phyloP scores from a whole-genome alignment of 495 filamentous ascomycete species.

The Penicillium roqueforti region DNA sequence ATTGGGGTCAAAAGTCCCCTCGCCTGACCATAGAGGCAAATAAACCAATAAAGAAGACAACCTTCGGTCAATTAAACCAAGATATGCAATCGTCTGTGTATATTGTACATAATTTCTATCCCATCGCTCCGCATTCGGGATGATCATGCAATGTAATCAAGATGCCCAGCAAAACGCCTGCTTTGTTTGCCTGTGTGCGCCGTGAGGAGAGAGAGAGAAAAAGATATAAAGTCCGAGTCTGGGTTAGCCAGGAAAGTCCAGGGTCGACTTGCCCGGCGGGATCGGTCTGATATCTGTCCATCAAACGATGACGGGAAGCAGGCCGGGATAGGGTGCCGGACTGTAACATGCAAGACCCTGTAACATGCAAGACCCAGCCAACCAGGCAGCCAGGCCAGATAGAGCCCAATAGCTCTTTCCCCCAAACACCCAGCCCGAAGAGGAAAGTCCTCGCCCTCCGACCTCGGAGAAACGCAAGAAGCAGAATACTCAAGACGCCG shows the following conservation, averaged over 20 bases:
- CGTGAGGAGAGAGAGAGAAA: constrained; percentile 20
- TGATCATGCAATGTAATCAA: constrained; percentile 23
- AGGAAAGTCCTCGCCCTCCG: background rate
- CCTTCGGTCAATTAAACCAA: constrained; percentile 9
- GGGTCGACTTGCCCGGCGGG: background rate
- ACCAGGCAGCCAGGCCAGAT: background rate
- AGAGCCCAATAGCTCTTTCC: background rate
- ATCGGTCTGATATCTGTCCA: background rate
- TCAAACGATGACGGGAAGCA: background rate
- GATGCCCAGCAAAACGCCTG: constrained; percentile 29
- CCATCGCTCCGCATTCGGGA: constrained; percentile 15
- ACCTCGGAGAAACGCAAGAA: constrained; percentile 7
- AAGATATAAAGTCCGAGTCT: background rate
- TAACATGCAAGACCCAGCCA: background rate
- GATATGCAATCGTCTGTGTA: constrained; percentile 17
- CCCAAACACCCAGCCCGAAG: background rate
- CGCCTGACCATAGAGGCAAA: background rate
- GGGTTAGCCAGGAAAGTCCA: background rate
- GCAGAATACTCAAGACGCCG: constrained; percentile 16
- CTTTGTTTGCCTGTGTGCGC: constrained; percentile 19
- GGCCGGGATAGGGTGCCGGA: background rate
- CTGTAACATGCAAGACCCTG: background rate
- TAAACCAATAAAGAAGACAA: background rate
- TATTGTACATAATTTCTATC: constrained; percentile 26
- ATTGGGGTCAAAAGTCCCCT: background rate